Percentiles rank a stretch among this genome's conserved stretches.
Conservation (phyloP, 75 land plant genomes). For the Chamaecyparis obtusa region DNA sequence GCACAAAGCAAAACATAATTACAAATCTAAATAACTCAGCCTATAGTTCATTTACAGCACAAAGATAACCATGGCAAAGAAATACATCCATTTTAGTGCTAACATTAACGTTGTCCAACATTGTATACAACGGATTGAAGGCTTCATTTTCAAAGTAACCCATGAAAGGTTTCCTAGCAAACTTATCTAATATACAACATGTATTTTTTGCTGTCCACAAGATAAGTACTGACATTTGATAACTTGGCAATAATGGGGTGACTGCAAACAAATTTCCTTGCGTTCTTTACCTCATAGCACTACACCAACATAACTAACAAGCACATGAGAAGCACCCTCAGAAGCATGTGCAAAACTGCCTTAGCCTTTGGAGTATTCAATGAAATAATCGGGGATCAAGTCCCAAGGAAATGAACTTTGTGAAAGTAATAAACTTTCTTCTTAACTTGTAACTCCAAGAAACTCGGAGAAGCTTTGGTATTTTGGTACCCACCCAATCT, state of each 20-base stretch:
- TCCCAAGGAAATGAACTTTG: not conserved
- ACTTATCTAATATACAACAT: not conserved
- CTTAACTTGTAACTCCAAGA: slow-evolving; percentile 31
- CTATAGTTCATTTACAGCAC: not conserved
- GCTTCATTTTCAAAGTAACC: not conserved
- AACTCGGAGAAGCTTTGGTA: slow-evolving; percentile 60
- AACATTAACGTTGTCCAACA: not conserved
- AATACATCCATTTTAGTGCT: not conserved
- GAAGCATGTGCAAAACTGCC: not conserved
- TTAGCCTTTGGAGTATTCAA: not conserved
- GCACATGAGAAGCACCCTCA: not conserved
- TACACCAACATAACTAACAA: not conserved
- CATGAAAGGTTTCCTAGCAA: not conserved
- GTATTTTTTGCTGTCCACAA: not conserved
- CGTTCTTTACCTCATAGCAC: not conserved
- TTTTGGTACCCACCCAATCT: slow-evolving; percentile 74
- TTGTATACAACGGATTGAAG: too few relatives aligned
- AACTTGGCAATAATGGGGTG: too few relatives aligned
- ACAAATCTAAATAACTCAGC: too few relatives aligned
- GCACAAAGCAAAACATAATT: too few relatives aligned
- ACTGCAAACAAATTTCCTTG: not conserved
- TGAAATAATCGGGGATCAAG: not conserved
- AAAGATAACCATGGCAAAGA: not conserved
- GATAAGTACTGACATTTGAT: not conserved
- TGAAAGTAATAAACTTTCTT: not conserved